These are phyloP conservation scores for Aspergillus sp. DNA, from an alignment of 2,329 filamentous ascomycete species.

Conservation along the genomic window DNA sequence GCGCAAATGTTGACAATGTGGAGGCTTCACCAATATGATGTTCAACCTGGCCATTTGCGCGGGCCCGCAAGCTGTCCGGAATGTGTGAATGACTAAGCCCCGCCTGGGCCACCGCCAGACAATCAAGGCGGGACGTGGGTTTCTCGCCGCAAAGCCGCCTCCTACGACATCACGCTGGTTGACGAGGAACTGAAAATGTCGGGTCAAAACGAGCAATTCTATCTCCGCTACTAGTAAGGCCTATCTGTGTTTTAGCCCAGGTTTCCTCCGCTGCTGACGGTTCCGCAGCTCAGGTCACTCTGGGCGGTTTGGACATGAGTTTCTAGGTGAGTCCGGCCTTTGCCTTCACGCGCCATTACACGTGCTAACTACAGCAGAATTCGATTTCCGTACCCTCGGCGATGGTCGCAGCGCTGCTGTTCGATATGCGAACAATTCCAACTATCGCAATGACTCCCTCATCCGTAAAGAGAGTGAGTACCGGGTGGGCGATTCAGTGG, in stretches of 20 bases:
- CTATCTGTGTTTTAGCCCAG: slow-evolving; percentile 29
- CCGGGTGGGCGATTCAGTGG: slow-evolving; percentile 1
- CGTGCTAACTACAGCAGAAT: slow-evolving; percentile 62
- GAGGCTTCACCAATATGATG: slow-evolving; percentile 22
- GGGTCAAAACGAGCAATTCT: slow-evolving; percentile 77
- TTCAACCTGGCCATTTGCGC: slow-evolving; percentile 45
- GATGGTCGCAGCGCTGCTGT: slow-evolving; percentile 92
- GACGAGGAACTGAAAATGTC: slow-evolving; percentile 55
- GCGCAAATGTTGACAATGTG: slow-evolving; percentile 34
- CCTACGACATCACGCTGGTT: slow-evolving; percentile 3
- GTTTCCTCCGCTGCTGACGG: slow-evolving; percentile 43
- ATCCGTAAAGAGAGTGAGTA: slow-evolving; percentile 97
- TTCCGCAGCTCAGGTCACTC: slow-evolving; percentile 84
- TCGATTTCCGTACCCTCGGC: slow-evolving; percentile 89
- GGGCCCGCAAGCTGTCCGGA: slow-evolving; percentile 36
- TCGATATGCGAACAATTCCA: slow-evolving; percentile 98
- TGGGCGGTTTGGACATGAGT: slow-evolving; percentile 96
- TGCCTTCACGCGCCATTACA: slow-evolving; percentile 14
- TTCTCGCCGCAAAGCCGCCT: slow-evolving; percentile 11
- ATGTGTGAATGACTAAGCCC: slow-evolving; percentile 49
- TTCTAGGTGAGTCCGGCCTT: slow-evolving; percentile 67
- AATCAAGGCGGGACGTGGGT: slow-evolving; percentile 10
- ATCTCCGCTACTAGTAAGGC: slow-evolving; percentile 93
- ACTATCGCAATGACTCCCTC: slow-evolving; percentile 97
- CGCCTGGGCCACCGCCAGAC: slow-evolving; percentile 15